phyloP scores from a whole-genome alignment of 805 yeast species.

The Wickerhamiella dianesei region DNA sequence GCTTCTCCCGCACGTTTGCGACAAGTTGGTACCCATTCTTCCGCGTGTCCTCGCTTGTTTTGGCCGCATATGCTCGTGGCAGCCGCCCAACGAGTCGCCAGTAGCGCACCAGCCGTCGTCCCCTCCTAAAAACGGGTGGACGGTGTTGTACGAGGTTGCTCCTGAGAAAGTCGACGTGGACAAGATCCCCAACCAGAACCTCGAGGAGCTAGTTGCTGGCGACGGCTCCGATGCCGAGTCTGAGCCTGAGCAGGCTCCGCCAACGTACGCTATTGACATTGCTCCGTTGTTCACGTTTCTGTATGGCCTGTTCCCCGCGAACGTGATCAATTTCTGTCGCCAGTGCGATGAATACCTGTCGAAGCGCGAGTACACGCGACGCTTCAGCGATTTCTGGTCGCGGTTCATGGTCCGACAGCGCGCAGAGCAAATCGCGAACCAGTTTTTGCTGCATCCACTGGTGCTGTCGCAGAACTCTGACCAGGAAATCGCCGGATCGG shows the following conservation, averaged over 20 bases:
- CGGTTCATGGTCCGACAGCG: constrained; percentile 24
- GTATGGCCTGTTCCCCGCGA: constrained; percentile 46
- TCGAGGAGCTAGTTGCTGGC: not conserved
- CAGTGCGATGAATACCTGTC: constrained; percentile 30
- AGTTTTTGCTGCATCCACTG: constrained; percentile 38
- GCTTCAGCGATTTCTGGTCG: constrained; percentile 24
- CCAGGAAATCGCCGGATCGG: constrained; percentile 23
- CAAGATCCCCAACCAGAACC: not conserved
- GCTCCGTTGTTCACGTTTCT: constrained; percentile 34
- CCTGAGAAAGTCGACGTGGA: not conserved
- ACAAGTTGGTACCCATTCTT: constrained; percentile 24
- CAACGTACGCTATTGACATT: constrained; percentile 16
- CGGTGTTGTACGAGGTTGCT: constrained; percentile 3
- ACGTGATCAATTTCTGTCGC: constrained; percentile 32
- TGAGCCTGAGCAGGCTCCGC: not conserved
- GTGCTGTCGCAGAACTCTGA: constrained; percentile 27
- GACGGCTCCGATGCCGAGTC: constrained; percentile 2
- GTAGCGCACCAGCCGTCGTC: not conserved
- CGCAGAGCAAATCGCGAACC: constrained; percentile 23
- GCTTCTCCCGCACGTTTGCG: constrained; percentile 35
- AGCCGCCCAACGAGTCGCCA: constrained; percentile 3
- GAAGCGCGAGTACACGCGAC: constrained; percentile 12
- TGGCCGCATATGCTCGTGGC: constrained; percentile 33
- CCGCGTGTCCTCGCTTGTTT: constrained; percentile 34
- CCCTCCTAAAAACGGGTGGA: not conserved